phyloP scores from a whole-genome alignment of 2,329 filamentous ascomycete genomes.

The Ampelomyces quisqualis region DNA sequence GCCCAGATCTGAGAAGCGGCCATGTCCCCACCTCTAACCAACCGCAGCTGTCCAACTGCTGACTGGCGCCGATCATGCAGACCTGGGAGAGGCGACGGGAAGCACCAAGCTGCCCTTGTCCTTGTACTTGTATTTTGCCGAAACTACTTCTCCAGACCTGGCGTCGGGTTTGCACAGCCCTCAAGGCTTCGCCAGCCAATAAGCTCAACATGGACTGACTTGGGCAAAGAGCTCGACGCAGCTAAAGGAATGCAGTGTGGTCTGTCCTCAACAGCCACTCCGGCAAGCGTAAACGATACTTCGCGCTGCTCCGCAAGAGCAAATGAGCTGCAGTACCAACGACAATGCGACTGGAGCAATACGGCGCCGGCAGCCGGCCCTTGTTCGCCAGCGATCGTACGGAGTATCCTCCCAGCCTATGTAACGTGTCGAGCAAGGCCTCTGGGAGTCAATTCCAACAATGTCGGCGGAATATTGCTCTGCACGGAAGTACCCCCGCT shows the following conservation, averaged over 20 bases:
- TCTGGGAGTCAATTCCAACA: neutral
- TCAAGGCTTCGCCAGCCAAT: conserved; percentile 31
- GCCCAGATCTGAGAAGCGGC: conserved; percentile 24
- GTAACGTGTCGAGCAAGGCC: neutral
- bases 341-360: conserved; percentile 11
- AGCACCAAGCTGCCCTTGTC: conserved; percentile 28
- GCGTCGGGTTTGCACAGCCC: conserved; percentile 33
- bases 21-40: conserved; percentile 26
- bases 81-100: conserved; percentile 31
- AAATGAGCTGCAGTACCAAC: conserved; percentile 13
- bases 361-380: conserved; percentile 17
- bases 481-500: conserved; percentile 16
- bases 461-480: neutral
- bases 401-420: no score
- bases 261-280: conserved; percentile 25
- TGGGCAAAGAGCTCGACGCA: conserved; percentile 33
- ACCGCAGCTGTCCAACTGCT: conserved; percentile 32
- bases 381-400: conserved; percentile 13
- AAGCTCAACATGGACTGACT: conserved; percentile 37
- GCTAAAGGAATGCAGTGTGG: conserved; percentile 31
- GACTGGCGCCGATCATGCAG: conserved; percentile 42
- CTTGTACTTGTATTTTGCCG: conserved; percentile 38
- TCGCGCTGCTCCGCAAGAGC: conserved; percentile 52
- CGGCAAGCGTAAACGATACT: conserved; percentile 19
- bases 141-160: conserved; percentile 31